Percentiles rank a stretch among this genome's conserved stretches.
phyloP scores from a whole-genome alignment of 2,329 filamentous ascomycete genomes.

The Ramularia endophylla region DNA sequence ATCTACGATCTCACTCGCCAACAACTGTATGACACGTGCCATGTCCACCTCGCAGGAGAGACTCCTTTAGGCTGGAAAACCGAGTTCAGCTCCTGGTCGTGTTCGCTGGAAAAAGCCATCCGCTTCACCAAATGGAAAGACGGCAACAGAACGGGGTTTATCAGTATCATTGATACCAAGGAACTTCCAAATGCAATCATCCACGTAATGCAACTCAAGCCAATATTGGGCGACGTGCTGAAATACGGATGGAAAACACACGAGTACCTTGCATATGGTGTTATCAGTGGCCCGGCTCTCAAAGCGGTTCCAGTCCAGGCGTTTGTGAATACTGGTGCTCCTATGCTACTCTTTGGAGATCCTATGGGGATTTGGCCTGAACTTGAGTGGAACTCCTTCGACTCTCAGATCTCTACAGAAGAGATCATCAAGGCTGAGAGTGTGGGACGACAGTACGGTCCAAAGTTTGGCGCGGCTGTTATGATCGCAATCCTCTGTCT shows the following conservation, averaged over 20 bases:
- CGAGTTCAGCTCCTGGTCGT: slow-evolving; percentile 6
- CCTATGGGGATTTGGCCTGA: too few relatives aligned
- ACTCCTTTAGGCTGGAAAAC: background rate
- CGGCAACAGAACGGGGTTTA: background rate
- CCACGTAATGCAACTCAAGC: slow-evolving; percentile 1
- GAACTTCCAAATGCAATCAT: slow-evolving; percentile 3
- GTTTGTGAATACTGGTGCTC: background rate
- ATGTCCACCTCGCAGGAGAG: background rate
- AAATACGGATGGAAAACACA: too few relatives aligned
- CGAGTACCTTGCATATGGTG: slow-evolving; percentile 7
- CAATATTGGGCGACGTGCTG: background rate
- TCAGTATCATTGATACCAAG: slow-evolving; percentile 9
- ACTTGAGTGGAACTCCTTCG: too few relatives aligned
- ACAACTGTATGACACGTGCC: background rate
- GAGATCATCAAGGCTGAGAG: background rate
- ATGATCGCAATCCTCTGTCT: slow-evolving; percentile 1
- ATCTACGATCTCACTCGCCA: slow-evolving; percentile 1
- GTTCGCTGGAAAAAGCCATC: slow-evolving; percentile 1
- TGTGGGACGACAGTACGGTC: slow-evolving; percentile 1
- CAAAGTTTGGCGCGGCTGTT: slow-evolving; percentile 1
- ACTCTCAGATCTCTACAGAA: too few relatives aligned
- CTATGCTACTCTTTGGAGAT: too few relatives aligned
- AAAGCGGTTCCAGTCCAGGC: slow-evolving; percentile 3
- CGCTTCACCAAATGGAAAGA: background rate
- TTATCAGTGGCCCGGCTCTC: slow-evolving; percentile 2